A percentile compares a stretch with the other conserved stretches of the same genome.
Conservation (phyloP, 441 rosid genomes). For the Erodium moschatum region DNA sequence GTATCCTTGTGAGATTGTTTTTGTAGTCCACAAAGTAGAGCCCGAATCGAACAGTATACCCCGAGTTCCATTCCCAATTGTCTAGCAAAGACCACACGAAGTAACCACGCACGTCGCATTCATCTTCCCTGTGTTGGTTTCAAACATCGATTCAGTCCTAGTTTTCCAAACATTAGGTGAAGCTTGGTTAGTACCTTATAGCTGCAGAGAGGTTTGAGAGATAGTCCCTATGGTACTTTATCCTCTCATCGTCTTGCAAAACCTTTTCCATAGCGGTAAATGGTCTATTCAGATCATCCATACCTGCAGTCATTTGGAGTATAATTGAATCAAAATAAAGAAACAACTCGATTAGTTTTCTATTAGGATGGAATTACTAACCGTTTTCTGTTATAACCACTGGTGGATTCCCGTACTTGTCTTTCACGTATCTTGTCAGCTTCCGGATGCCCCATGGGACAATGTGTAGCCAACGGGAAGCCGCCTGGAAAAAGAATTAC, state of each 20-base stretch:
- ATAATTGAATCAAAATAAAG: too few relatives aligned
- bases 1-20: slow-evolving; percentile 66
- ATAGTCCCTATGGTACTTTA: slow-evolving; percentile 67
- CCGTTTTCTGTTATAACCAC: slow-evolving; percentile 72
- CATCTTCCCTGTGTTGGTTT: slow-evolving; percentile 40
- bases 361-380: slow-evolving; percentile 18
- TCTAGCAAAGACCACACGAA: slow-evolving; percentile 85
- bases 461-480: slow-evolving; percentile 74
- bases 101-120: slow-evolving; percentile 55
- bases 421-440: slow-evolving; percentile 50
- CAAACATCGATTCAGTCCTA: slow-evolving; percentile 2
- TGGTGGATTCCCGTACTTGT: slow-evolving; percentile 64
- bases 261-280: slow-evolving; percentile 46
- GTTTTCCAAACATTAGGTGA: not conserved
- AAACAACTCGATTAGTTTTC: not conserved
- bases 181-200: slow-evolving; percentile 36
- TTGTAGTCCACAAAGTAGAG: slow-evolving; percentile 67
- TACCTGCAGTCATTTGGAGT: slow-evolving; percentile 33
- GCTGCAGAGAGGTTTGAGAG: slow-evolving; percentile 80
- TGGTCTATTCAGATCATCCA: slow-evolving; percentile 67
- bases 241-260: slow-evolving; percentile 66
- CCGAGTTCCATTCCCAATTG: slow-evolving; percentile 92
- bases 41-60: slow-evolving; percentile 77
- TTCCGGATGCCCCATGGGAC: slow-evolving; percentile 79
- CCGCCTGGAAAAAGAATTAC: slow-evolving; percentile 54